phyloP scores from a whole-genome alignment of 345 rosid genomes.

The Clarkia xantiana region DNA sequence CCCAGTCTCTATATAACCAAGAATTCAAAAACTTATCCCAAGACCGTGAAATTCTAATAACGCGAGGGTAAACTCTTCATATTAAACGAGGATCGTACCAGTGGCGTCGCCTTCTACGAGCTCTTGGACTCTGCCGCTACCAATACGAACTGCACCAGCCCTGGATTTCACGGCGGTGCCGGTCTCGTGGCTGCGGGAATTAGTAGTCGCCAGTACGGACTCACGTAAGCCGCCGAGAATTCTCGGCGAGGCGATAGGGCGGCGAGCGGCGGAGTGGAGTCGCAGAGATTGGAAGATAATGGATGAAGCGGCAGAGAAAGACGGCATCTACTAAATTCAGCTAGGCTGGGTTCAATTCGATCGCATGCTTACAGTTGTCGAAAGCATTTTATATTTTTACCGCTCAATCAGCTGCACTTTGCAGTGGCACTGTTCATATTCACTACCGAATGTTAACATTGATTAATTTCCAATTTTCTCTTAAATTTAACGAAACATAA shows the following conservation, averaged over 20 bases:
- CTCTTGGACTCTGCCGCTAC: slow-evolving; percentile 1
- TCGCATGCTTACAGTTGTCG: too few relatives aligned
- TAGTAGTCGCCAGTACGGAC: background rate
- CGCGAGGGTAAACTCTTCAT: too few relatives aligned
- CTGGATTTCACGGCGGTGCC: background rate
- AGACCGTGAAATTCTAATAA: too few relatives aligned
- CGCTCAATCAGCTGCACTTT: too few relatives aligned
- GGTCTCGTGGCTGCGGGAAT: background rate
- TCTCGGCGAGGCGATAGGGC: background rate
- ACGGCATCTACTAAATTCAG: background rate
- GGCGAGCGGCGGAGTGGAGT: background rate
- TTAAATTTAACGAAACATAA: too few relatives aligned
- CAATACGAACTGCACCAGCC: background rate
- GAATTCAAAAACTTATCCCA: too few relatives aligned
- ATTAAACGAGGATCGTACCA: too few relatives aligned
- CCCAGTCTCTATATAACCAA: too few relatives aligned
- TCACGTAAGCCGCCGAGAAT: background rate
- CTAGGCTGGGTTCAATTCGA: background rate
- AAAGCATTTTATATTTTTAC: too few relatives aligned
- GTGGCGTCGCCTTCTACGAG: background rate
- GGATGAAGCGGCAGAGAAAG: background rate
- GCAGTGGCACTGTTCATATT: too few relatives aligned
- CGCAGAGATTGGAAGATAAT: background rate
- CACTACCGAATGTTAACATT: too few relatives aligned
- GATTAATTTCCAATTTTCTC: too few relatives aligned